Conservation (phyloP, 2,329 filamentous ascomycete genomes). For the Pseudogymnoascus sp. region DNA sequence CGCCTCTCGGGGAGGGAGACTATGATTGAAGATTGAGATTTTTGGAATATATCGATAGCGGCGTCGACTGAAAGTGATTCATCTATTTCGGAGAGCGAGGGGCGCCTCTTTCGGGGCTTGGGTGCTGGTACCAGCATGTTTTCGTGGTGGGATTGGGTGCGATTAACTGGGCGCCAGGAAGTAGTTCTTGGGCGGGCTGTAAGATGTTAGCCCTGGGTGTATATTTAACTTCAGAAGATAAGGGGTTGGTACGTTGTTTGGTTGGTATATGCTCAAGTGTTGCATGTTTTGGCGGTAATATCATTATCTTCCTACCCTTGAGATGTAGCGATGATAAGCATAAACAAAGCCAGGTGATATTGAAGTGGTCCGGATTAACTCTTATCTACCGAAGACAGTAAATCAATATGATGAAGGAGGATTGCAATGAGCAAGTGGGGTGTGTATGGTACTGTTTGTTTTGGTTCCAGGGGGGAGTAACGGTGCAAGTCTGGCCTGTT, state of each 20-base stretch:
- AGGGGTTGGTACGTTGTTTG: neutral
- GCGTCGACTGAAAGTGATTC: neutral
- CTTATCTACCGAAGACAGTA: neutral
- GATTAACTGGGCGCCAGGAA: neutral
- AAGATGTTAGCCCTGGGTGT: neutral
- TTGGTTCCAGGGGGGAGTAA: neutral
- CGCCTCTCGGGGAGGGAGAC: neutral
- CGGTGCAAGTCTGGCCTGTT: neutral
- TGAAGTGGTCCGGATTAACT: neutral
- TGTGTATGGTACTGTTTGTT: neutral
- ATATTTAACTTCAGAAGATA: neutral
- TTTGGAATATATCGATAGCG: neutral
- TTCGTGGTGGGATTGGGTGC: neutral
- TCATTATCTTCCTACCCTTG: neutral
- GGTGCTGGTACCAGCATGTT: neutral
- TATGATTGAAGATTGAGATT: neutral
- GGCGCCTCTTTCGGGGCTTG: neutral
- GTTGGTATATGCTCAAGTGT: neutral
- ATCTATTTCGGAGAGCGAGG: neutral
- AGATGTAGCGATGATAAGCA: neutral
- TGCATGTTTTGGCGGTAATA: neutral
- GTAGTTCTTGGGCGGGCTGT: neutral
- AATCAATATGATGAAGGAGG: neutral
- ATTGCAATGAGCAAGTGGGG: neutral
- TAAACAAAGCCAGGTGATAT: neutral